Conservation (phyloP, 352 stramenopile species). For the Pythium coloratum region DNA sequence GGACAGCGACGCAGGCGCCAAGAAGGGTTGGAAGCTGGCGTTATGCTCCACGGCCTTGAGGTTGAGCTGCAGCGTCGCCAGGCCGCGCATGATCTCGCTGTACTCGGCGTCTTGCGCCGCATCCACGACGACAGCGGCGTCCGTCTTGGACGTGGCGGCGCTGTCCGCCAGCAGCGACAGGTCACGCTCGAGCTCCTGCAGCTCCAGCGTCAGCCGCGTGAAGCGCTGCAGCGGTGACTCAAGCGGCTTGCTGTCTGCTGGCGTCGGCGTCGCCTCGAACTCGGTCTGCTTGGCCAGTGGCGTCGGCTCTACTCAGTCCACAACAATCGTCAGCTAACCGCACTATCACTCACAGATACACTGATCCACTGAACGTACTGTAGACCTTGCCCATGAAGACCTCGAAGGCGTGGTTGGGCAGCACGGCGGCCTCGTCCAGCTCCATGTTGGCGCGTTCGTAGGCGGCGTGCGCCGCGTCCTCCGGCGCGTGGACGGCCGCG, state of each 20-base stretch:
- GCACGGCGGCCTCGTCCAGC: slow-evolving; percentile 56
- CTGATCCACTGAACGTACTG: slow-evolving; percentile 36
- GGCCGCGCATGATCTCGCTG: slow-evolving; percentile 60
- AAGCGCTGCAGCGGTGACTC: slow-evolving; percentile 74
- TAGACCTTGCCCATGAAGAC: slow-evolving; percentile 86
- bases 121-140: slow-evolving; percentile 51
- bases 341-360: background rate
- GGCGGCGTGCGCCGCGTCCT: slow-evolving; percentile 40
- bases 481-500: slow-evolving; percentile 24
- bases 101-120: slow-evolving; percentile 66
- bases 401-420: slow-evolving; percentile 61
- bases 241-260: slow-evolving; percentile 23
- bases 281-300: slow-evolving; percentile 43
- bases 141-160: slow-evolving; percentile 37
- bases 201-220: slow-evolving; percentile 63
- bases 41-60: slow-evolving; percentile 62
- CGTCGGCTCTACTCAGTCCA: slow-evolving; percentile 39
- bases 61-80: slow-evolving; percentile 63
- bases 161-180: slow-evolving; percentile 49
- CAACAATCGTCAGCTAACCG: no score
- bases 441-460: slow-evolving; percentile 48
- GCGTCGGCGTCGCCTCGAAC: slow-evolving; percentile 37
- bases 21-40: slow-evolving; percentile 54
- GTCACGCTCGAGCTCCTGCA: slow-evolving; percentile 72
- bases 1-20: slow-evolving; percentile 23